Conservation (phyloP, 805 yeast species). For the Candida berthetii region DNA sequence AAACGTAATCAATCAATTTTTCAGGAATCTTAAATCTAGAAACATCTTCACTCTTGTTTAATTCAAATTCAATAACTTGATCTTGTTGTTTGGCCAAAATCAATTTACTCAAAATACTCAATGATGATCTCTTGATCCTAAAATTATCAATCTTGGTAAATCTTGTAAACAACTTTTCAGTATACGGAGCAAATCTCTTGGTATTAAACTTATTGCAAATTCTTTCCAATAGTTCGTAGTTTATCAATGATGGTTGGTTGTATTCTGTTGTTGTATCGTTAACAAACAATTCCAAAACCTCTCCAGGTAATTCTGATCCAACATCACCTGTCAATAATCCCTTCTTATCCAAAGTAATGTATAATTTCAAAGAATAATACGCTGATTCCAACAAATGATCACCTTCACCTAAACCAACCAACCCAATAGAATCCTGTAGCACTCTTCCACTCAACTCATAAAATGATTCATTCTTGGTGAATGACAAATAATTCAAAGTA, state of each 20-base stretch:
- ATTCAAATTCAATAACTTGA: conserved; percentile 54
- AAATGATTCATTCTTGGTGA: conserved; percentile 24
- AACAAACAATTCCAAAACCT: conserved; percentile 35
- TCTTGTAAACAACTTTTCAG: conserved; percentile 27
- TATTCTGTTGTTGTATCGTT: conserved; percentile 18
- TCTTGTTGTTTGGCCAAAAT: conserved; percentile 49
- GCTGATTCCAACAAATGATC: conserved; percentile 33
- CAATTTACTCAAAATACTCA: conserved; percentile 29
- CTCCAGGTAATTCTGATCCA: conserved; percentile 28
- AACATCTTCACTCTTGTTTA: conserved; percentile 29
- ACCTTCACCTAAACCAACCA: conserved; percentile 32
- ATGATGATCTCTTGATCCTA: conserved; percentile 38
- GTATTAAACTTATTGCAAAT: conserved; percentile 24
- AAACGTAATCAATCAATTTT: conserved; percentile 29
- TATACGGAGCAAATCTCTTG: conserved; percentile 24
- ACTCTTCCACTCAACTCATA: conserved; percentile 31
- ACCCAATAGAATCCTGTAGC: conserved; percentile 37
- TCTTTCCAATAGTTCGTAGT: conserved; percentile 29
- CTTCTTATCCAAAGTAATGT: conserved; percentile 21
- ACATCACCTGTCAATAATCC: conserved; percentile 20
- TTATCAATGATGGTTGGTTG: conserved; percentile 26
- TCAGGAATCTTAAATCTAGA: conserved; percentile 21
- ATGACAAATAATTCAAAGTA: conserved; percentile 11
- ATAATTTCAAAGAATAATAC: conserved; percentile 39
- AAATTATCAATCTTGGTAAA: conserved; percentile 22